A percentile compares a stretch with the other conserved stretches of the same genome.
These are phyloP conservation scores for Tylopilus vinaceipallidus DNA, from an alignment of 768 basidiomycete genomes.

Conservation along the genomic window DNA sequence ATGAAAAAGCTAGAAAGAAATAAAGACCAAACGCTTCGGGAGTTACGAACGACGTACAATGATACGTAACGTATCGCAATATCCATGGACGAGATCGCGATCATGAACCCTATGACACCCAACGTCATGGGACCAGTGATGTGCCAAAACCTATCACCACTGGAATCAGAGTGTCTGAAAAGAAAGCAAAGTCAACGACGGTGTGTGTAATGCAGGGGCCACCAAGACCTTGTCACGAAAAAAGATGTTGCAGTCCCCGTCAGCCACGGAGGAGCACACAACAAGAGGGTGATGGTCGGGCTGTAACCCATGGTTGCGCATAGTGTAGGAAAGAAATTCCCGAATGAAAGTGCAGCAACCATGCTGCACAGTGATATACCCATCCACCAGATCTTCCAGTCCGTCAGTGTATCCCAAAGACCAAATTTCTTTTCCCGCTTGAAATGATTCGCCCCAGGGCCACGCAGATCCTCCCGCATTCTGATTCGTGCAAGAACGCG, in stretches of 20 bases:
- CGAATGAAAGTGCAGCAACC: conserved; percentile 61
- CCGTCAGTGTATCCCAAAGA: conserved; percentile 54
- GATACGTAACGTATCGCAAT: conserved; percentile 60
- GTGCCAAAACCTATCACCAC: conserved; percentile 71
- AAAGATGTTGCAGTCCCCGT: conserved; percentile 61
- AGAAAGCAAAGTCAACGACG: conserved; percentile 1
- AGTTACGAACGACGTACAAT: conserved; percentile 38
- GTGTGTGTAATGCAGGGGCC: neutral
- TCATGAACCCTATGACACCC: conserved; percentile 64
- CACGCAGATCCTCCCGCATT: conserved; percentile 60
- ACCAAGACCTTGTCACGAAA: conserved; percentile 43
- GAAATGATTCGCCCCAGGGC: conserved; percentile 46
- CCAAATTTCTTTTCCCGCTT: conserved; percentile 41
- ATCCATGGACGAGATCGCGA: conserved; percentile 63
- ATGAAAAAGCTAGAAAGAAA: conserved; percentile 59
- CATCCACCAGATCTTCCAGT: conserved; percentile 84
- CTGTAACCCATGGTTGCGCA: conserved; percentile 67
- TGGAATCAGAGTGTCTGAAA: conserved; percentile 67
- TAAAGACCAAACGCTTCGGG: neutral
- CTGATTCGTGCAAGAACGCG: conserved; percentile 51
- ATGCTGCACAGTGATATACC: conserved; percentile 58
- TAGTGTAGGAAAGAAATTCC: conserved; percentile 77
- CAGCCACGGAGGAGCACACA: conserved; percentile 77
- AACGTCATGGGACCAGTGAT: conserved; percentile 50
- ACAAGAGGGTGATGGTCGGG: conserved; percentile 58